These are phyloP conservation scores for Fusarium phyllophilum DNA, from an alignment of 2,329 filamentous ascomycete species.

Conservation along the genomic window DNA sequence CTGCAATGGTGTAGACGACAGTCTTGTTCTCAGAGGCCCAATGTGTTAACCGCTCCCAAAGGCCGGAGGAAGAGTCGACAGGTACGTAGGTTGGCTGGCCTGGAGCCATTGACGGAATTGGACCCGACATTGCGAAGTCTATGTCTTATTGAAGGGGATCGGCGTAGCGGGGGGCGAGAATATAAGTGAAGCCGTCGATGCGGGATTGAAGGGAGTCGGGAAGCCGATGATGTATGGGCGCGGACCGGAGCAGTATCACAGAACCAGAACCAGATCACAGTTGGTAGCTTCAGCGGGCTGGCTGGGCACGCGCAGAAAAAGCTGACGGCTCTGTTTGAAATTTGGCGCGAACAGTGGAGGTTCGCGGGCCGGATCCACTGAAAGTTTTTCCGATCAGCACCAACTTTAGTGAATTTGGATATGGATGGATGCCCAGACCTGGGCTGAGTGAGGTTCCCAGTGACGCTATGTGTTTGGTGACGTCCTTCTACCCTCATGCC, in stretches of 20 bases:
- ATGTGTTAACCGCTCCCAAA: slow-evolving; percentile 89
- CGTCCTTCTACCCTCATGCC: slow-evolving; percentile 6
- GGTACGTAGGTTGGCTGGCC: slow-evolving; percentile 57
- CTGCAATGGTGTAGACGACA: slow-evolving; percentile 94
- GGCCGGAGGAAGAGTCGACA: slow-evolving; percentile 69
- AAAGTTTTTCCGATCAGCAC: slow-evolving; percentile 45
- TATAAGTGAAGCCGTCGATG: slow-evolving; percentile 43
- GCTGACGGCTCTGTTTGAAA: slow-evolving; percentile 46
- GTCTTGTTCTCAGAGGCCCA: slow-evolving; percentile 98
- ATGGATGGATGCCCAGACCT: neutral
- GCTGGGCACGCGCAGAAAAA: slow-evolving; percentile 49
- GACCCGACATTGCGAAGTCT: slow-evolving; percentile 54
- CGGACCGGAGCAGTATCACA: slow-evolving; percentile 32
- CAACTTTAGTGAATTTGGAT: slow-evolving; percentile 11
- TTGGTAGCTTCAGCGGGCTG: slow-evolving; percentile 46
- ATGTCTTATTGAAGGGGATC: slow-evolving; percentile 39
- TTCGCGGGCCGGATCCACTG: slow-evolving; percentile 38
- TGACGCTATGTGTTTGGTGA: slow-evolving; percentile 14
- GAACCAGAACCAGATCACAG: slow-evolving; percentile 16
- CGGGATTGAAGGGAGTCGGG: slow-evolving; percentile 38
- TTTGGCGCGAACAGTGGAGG: slow-evolving; percentile 43
- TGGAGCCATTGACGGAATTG: slow-evolving; percentile 61
- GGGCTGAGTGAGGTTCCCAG: neutral
- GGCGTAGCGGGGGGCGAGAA: slow-evolving; percentile 30
- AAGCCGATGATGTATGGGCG: slow-evolving; percentile 50